Evolutionary conservation across 768 basidiomycete genomes (phyloP), one percentile per base, ranked within the genome.

Genomic region (Pilatotrama ljubarskyi): DNA sequence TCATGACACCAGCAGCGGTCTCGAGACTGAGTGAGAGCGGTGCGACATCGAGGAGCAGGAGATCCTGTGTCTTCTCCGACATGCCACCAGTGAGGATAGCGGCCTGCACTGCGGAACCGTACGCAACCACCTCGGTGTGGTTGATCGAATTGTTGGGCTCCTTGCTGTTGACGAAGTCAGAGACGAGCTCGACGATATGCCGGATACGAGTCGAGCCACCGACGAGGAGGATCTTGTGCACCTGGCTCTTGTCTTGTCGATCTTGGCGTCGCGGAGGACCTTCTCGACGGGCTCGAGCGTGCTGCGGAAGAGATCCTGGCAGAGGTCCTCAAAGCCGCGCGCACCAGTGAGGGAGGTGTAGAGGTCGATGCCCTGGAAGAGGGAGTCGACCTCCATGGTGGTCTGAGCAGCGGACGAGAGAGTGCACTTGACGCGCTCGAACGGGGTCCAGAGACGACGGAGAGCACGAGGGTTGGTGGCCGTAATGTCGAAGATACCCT

Each of bases 81-180:
- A 95, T 95, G 75, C 98, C 94, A 70, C 96, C 96, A 24, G 96
- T 92, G 58, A 98, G 88, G 70, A 98, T 96, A 69, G 95, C 96
- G 57, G 94, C 96, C 79, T 98, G 95, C 68, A 99, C 95, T 60
- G 96, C 96, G 56, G 96, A 96, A 82, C 96, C 95, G 75, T 97
- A 97, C 20, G 96, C 96, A 58, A 98, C 95, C 56, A 96, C 95
- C 79, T 98, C 96, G 66, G 98, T 95, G 52, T 96, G 96, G 87
- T 98, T 98, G 83, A 98, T 98, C 79, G 90, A 90, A 85, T 95
- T 97, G 84, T 94, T 95, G 70, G 93, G 95, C 80, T 97, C 95
- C 82, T 95, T 95, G 74, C 95, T 95, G 75, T 92, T 93, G 84
- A 98, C 98, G 86, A 91, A 97, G 77, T 98, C 95, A 65, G 93